A percentile compares a stretch with the other conserved stretches of the same genome.
Evolutionary conservation across 2,329 filamentous ascomycete genomes (phyloP).

Genomic region (Fusarium torulosum): DNA sequence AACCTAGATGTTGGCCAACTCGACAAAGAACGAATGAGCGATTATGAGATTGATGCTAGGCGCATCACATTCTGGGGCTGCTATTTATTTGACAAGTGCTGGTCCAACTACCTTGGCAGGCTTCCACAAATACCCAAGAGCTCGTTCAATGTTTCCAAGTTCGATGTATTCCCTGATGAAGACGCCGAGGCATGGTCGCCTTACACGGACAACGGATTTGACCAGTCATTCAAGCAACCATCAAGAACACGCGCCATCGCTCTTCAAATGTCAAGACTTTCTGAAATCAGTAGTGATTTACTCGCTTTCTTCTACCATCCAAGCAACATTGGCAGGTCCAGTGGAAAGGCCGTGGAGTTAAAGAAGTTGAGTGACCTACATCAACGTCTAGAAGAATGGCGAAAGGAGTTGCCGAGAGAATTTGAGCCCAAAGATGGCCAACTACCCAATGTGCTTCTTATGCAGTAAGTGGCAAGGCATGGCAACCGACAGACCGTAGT

Average conservation of each 20-base stretch:
- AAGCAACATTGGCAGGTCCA: conserved; percentile 69
- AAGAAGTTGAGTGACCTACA: conserved; percentile 95
- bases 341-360: conserved; percentile 84
- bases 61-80: conserved; percentile 97
- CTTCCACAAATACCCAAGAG: conserved; percentile 86
- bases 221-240: conserved; percentile 79
- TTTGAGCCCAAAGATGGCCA: conserved; percentile 91
- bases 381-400: conserved; percentile 90
- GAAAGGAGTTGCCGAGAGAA: conserved; percentile 83
- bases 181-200: conserved; percentile 89
- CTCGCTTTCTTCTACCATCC: conserved; percentile 94
- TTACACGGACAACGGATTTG: conserved; percentile 86
- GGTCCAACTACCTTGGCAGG: conserved; percentile 96
- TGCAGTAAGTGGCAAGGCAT: conserved; percentile 77
- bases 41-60: conserved; percentile 88
- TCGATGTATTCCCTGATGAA: conserved; percentile 90
- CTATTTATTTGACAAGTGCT: conserved; percentile 98
- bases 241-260: conserved; percentile 85
- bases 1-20: conserved; percentile 84
- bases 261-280: conserved; percentile 83
- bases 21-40: conserved; percentile 71
- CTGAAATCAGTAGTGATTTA: conserved; percentile 93
- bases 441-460: conserved; percentile 81
- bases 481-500: not conserved
- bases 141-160: conserved; percentile 86